These are phyloP conservation scores for Malus domestica DNA, from an alignment of 306 rosid species.

Conservation along the genomic window DNA sequence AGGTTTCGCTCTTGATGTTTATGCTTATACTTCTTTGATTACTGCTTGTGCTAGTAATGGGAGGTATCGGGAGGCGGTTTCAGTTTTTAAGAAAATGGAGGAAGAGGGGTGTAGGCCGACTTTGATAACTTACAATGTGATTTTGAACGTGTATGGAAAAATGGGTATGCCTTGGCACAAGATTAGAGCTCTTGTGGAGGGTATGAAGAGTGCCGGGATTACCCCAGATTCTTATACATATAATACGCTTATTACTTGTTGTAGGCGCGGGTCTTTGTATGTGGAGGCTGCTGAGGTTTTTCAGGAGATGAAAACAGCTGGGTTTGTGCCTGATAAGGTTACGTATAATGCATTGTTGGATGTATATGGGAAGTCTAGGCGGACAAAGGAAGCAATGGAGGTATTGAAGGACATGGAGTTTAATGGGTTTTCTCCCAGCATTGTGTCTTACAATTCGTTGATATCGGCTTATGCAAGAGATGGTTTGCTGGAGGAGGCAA, in stretches of 20 bases:
- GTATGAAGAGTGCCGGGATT: constrained; percentile 53
- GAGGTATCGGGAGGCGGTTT: constrained; percentile 63
- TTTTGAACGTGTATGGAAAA: constrained; percentile 79
- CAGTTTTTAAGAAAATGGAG: constrained; percentile 60
- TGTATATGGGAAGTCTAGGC: constrained; percentile 85
- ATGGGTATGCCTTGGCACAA: constrained; percentile 90
- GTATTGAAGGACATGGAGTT: constrained; percentile 75
- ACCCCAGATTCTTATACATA: constrained; percentile 77
- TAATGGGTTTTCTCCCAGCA: constrained; percentile 52
- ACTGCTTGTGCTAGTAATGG: constrained; percentile 63
- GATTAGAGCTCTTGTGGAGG: constrained; percentile 37
- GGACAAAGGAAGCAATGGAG: constrained; percentile 69
- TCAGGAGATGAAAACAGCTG: constrained; percentile 48
- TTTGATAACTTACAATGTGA: constrained; percentile 66
- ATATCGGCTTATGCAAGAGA: constrained; percentile 75
- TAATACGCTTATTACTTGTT: constrained; percentile 70
- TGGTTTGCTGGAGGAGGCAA: constrained; percentile 76
- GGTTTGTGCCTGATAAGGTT: constrained; percentile 69
- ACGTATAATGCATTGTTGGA: constrained; percentile 77
- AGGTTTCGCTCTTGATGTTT: constrained; percentile 61
- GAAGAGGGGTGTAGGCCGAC: constrained; percentile 67
- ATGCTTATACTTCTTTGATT: constrained; percentile 74
- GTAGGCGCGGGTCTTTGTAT: constrained; percentile 66
- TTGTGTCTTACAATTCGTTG: constrained; percentile 70
- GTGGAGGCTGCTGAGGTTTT: constrained; percentile 61